A percentile compares a stretch with the other conserved stretches of the same genome.
Conservation (phyloP, 805 yeast genomes). For the Monosporozyma unispora region DNA sequence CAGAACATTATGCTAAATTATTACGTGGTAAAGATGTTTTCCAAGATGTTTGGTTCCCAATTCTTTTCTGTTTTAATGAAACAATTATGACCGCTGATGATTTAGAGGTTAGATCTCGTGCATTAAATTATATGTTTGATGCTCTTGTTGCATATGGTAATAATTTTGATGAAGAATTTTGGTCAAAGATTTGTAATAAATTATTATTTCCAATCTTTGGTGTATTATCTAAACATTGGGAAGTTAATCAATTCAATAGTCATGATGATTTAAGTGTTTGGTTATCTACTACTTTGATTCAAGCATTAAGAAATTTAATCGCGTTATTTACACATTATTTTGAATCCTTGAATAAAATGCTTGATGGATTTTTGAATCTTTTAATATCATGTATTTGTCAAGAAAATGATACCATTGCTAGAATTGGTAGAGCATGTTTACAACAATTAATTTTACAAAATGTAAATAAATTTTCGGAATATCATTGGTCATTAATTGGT, state of each 20-base stretch:
- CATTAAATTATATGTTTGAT: slow-evolving; percentile 75
- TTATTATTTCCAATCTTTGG: slow-evolving; percentile 85
- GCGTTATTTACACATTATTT: slow-evolving; percentile 77
- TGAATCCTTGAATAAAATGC: slow-evolving; percentile 59
- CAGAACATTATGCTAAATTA: slow-evolving; percentile 15
- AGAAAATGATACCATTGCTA: slow-evolving; percentile 91
- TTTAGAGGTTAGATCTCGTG: slow-evolving; percentile 85
- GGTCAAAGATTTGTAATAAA: slow-evolving; percentile 74
- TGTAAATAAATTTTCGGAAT: slow-evolving; percentile 46
- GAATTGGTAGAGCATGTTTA: slow-evolving; percentile 87
- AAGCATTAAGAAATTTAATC: slow-evolving; percentile 84
- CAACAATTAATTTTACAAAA: slow-evolving; percentile 74
- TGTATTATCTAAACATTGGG: slow-evolving; percentile 69
- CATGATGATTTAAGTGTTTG: slow-evolving; percentile 89
- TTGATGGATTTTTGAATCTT: slow-evolving; percentile 70
- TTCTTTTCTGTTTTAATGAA: slow-evolving; percentile 76
- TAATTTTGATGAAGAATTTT: slow-evolving; percentile 61
- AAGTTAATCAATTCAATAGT: slow-evolving; percentile 51
- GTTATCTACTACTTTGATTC: slow-evolving; percentile 93
- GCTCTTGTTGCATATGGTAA: slow-evolving; percentile 71
- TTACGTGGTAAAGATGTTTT: slow-evolving; percentile 36
- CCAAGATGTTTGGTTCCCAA: slow-evolving; percentile 71
- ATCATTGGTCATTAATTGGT: slow-evolving; percentile 70
- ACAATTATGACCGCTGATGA: slow-evolving; percentile 91
- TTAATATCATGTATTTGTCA: slow-evolving; percentile 87